Evolutionary conservation across 202 grass and related monocot species (phyloP).

Genomic region (Setaria viridis): DNA sequence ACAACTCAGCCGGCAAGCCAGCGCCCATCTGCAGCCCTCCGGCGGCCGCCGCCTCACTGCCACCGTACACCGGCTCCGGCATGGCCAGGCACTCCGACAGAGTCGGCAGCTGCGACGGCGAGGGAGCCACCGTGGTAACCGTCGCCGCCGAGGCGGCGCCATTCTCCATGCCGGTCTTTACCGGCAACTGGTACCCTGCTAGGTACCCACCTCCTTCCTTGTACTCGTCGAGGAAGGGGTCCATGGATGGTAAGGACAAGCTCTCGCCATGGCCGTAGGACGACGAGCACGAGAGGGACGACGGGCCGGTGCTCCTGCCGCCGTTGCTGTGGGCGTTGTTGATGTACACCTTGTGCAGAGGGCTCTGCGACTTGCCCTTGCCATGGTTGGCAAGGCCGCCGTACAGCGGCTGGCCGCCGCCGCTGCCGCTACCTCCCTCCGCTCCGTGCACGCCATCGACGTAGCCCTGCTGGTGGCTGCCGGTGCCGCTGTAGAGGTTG

Average conservation of each 20-base stretch:
- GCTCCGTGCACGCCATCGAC: constrained; percentile 42
- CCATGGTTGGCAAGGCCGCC: background rate
- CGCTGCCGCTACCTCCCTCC: background rate
- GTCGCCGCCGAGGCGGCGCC: background rate
- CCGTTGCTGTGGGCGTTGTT: constrained; percentile 44
- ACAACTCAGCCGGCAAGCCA: background rate
- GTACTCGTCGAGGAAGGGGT: constrained; percentile 58
- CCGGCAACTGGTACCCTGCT: constrained; percentile 41
- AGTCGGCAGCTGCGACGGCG: constrained; percentile 50
- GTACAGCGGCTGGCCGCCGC: background rate
- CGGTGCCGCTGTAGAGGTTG: constrained; percentile 31
- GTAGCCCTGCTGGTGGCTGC: constrained; percentile 37
- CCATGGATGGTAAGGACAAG: constrained; percentile 51
- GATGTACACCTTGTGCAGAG: constrained; percentile 64
- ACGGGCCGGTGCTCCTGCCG: constrained; percentile 41
- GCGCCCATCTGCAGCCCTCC: constrained; percentile 33
- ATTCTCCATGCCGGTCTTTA: background rate
- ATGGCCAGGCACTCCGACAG: constrained; percentile 72
- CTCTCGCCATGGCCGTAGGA: constrained; percentile 54
- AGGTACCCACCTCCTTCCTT: constrained; percentile 42
- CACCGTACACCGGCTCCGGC: constrained; percentile 41
- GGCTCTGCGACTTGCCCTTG: constrained; percentile 62
- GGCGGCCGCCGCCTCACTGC: background rate
- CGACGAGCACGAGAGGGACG: constrained; percentile 50
- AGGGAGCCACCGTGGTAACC: background rate